Base-by-base conservation (phyloP, 2,329 filamentous ascomycete species). In the Neoarthrinium moseri region DNA sequence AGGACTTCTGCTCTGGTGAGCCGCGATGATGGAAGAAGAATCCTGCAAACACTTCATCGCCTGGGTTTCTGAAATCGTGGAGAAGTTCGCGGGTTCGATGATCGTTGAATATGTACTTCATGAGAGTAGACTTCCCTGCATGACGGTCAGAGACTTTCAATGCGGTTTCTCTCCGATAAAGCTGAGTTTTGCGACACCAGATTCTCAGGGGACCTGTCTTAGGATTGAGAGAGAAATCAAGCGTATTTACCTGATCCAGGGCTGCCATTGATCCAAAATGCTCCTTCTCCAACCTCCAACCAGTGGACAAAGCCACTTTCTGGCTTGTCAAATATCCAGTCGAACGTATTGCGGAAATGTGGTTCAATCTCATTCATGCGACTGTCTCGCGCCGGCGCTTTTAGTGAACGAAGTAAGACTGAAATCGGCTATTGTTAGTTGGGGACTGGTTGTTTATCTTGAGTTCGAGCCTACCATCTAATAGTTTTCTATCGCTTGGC, bases 121-220 rank as follows among this genome's bases (percentile, higher is more conserved):
- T 57, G n/a, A 56, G 23, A 7, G 54, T 56, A 5, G 53, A 55
- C 33, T 55, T 55, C 15, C 53, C n/a, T n/a, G n/a, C n/a, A n/a
- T n/a, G n/a, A n/a, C n/a, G n/a, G n/a, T n/a, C n/a, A n/a, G n/a
- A n/a, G n/a, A n/a, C n/a, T n/a, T n/a, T n/a, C n/a, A n/a, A n/a
- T n/a, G n/a, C n/a, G n/a, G n/a, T n/a, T n/a, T n/a, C n/a, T n/a
- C n/a, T n/a, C n/a, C n/a, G n/a, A n/a, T n/a, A n/a, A n/a, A n/a
- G n/a, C n/a, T n/a, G n/a, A n/a, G n/a, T n/a, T n/a, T n/a, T n/a
- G n/a, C n/a, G n/a, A n/a, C n/a, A n/a, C n/a, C n/a, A n/a, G n/a
- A n/a, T n/a, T n/a, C n/a, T n/a, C n/a, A n/a, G n/a, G n/a, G n/a
- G n/a, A n/a, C n/a, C n/a, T n/a, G n/a, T n/a, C n/a, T n/a, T n/a